phyloP scores from a whole-genome alignment of 768 basidiomycete species.

The Scleroderma bovista region DNA sequence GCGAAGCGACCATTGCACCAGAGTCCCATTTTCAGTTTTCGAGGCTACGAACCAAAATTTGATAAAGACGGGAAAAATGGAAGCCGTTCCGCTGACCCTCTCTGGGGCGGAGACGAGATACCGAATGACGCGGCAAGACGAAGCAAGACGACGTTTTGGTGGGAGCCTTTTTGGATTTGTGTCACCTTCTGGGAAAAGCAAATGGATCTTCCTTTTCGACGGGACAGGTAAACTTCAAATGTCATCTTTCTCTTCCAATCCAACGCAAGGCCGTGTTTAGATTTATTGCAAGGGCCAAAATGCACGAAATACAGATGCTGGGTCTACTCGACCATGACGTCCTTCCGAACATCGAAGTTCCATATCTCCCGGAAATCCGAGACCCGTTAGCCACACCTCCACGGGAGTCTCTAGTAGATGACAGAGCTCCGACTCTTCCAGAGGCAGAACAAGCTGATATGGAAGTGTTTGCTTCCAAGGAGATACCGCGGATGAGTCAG shows the following conservation, averaged over 20 bases:
- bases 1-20: conserved; percentile 90
- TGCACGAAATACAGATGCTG: conserved; percentile 96
- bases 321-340: conserved; percentile 90
- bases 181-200: conserved; percentile 85
- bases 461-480: conserved; percentile 55
- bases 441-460: conserved; percentile 74
- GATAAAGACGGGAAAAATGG: conserved; percentile 46
- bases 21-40: conserved; percentile 90
- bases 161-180: conserved; percentile 86
- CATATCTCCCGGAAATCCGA: conserved; percentile 52
- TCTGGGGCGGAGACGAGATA: conserved; percentile 69
- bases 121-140: conserved; percentile 26
- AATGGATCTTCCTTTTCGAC: conserved; percentile 76
- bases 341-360: conserved; percentile 82
- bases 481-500: conserved; percentile 29
- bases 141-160: conserved; percentile 67
- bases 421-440: conserved; percentile 36
- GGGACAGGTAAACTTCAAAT: conserved; percentile 51
- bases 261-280: conserved; percentile 34
- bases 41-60: conserved; percentile 53
- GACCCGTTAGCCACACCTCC: conserved; percentile 29
- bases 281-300: conserved; percentile 91
- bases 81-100: conserved; percentile 53
- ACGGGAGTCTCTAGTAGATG: conserved; percentile 30
- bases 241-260: not conserved